Evolutionary conservation across 768 basidiomycete species (phyloP).

Genomic region (Crassisporium funariophilum): DNA sequence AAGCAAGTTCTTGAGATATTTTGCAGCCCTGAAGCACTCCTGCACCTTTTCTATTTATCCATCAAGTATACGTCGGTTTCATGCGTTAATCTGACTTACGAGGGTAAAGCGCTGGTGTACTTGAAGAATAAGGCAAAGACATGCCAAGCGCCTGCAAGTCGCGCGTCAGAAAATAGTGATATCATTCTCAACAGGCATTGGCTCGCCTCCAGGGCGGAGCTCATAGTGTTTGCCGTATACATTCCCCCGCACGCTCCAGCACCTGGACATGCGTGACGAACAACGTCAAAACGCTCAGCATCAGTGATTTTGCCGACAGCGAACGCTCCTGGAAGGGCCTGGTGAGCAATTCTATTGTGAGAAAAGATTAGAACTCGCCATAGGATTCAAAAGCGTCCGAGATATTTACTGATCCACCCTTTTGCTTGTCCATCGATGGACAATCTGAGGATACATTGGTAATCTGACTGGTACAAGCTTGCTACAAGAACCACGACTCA

Average conservation of each 20-base stretch:
- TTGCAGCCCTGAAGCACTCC: constrained; percentile 79
- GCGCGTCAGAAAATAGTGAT: background rate
- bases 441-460: constrained; percentile 53
- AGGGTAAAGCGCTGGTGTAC: constrained; percentile 73
- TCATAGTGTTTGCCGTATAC: constrained; percentile 94
- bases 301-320: constrained; percentile 76
- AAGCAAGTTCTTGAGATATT: constrained; percentile 73
- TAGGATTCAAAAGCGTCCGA: constrained; percentile 85
- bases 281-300: constrained; percentile 81
- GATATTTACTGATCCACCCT: constrained; percentile 84
- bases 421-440: constrained; percentile 72
- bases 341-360: background rate
- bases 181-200: background rate
- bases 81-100: constrained; percentile 41
- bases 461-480: constrained; percentile 11
- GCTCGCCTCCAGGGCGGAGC: constrained; percentile 69
- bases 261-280: constrained; percentile 84
- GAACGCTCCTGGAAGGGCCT: constrained; percentile 58
- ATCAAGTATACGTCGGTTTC: no score
- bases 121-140: constrained; percentile 81
- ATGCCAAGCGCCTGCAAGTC: constrained; percentile 71
- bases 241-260: constrained; percentile 87
- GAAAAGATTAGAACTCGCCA: constrained; percentile 41
- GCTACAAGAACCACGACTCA: constrained; percentile 30
- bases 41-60: constrained; percentile 83